These are phyloP conservation scores for Pseudopithomyces chartarum DNA, from an alignment of 2,329 filamentous ascomycete genomes.

Conservation along the genomic window DNA sequence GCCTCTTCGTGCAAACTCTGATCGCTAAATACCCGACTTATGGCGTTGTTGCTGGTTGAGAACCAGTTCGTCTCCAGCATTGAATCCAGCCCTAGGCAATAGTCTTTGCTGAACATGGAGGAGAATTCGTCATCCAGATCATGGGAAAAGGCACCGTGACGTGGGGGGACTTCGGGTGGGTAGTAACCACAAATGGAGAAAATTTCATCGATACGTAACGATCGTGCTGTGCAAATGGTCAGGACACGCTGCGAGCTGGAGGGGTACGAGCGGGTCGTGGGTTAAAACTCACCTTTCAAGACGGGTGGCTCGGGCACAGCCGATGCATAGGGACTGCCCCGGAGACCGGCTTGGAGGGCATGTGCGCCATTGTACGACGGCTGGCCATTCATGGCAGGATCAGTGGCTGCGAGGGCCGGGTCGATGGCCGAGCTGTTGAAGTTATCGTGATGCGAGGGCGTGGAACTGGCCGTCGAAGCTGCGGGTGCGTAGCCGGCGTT, in stretches of 20 bases:
- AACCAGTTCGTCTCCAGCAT: constrained; percentile 81
- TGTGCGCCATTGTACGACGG: constrained; percentile 39
- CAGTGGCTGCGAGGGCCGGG: constrained; percentile 63
- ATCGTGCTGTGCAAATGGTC: constrained; percentile 37
- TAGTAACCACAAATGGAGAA: constrained; percentile 42
- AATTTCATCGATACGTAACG: constrained; percentile 37
- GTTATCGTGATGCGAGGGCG: constrained; percentile 56
- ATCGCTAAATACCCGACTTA: constrained; percentile 57
- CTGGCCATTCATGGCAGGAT: constrained; percentile 37
- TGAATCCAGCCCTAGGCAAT: constrained; percentile 38
- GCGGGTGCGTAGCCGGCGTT: constrained; percentile 47
- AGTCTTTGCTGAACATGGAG: constrained; percentile 42
- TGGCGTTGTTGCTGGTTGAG: constrained; percentile 58
- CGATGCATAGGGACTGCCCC: constrained; percentile 29
- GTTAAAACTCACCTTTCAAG: constrained; percentile 32
- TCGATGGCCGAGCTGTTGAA: constrained; percentile 65
- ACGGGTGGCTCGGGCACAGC: constrained; percentile 26
- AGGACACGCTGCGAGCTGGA: constrained; percentile 1
- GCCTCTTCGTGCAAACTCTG: constrained; percentile 41
- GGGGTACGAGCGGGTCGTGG: not conserved
- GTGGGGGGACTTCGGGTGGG: constrained; percentile 41
- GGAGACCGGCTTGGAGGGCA: constrained; percentile 38
- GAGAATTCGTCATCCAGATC: constrained; percentile 41
- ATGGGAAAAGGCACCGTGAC: constrained; percentile 29
- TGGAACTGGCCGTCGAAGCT: constrained; percentile 41